phyloP scores from a whole-genome alignment of 495 filamentous ascomycete genomes.

The Hamigera avellanea region DNA sequence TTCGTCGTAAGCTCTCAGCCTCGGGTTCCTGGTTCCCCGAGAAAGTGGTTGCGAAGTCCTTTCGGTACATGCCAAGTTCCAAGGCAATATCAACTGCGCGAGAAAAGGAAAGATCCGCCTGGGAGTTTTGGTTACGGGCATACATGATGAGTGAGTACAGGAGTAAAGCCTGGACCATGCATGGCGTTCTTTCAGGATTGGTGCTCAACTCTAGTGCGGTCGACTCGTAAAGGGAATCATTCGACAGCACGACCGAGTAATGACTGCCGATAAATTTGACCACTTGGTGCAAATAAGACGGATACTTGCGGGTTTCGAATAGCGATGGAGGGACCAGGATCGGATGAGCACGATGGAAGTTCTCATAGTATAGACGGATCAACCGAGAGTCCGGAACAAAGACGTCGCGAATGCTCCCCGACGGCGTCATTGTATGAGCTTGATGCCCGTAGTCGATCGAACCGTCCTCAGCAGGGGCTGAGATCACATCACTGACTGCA shows the following conservation, averaged over 20 bases:
- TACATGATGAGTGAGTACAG: neutral
- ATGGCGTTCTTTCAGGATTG: neutral
- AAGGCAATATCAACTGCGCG: conserved; percentile 2
- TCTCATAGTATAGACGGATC: conserved; percentile 5
- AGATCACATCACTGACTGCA: too few species aligned
- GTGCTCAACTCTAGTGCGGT: neutral
- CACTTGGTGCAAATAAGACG: conserved; percentile 3
- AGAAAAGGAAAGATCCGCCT: neutral
- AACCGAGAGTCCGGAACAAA: neutral
- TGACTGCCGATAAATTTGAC: conserved; percentile 8
- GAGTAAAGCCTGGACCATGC: conserved; percentile 1
- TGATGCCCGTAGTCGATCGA: too few species aligned
- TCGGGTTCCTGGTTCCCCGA: neutral
- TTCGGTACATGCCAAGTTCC: conserved; percentile 3
- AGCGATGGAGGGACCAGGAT: conserved; percentile 2
- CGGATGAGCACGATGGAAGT: conserved; percentile 3
- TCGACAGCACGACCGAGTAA: conserved; percentile 3
- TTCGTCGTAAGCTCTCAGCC: conserved; percentile 3
- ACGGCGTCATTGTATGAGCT: too few species aligned
- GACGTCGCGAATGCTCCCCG: too few species aligned
- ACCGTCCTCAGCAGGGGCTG: too few species aligned
- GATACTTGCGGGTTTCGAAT: conserved; percentile 5
- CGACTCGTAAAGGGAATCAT: neutral
- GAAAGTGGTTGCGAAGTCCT: neutral
- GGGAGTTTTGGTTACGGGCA: neutral